Conservation (phyloP, 169 alveolate species). For the Eimeria praecox region DNA sequence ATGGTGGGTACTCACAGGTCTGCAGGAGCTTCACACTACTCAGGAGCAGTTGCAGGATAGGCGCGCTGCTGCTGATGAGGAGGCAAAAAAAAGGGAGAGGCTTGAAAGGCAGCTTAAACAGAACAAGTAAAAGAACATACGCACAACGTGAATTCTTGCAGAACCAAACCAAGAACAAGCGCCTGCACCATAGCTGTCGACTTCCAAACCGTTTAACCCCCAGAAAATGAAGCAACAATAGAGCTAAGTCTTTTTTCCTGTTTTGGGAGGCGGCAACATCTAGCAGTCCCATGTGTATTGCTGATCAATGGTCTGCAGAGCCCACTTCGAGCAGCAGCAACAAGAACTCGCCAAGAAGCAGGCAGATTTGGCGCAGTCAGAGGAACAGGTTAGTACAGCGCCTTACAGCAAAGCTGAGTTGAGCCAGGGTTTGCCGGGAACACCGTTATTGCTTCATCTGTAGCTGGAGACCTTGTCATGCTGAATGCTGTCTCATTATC, state of each 20-base stretch:
- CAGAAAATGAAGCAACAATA: not conserved
- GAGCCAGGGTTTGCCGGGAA: not conserved
- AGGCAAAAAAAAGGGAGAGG: conserved; percentile 87
- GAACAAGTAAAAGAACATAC: conserved; percentile 72
- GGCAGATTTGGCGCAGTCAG: conserved; percentile 71
- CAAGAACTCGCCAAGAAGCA: conserved; percentile 55
- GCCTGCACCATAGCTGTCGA: not conserved
- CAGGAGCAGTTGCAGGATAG: conserved; percentile 85
- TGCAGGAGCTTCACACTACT: conserved; percentile 84
- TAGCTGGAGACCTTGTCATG: not conserved
- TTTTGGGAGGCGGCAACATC: not conserved
- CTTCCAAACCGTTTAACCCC: not conserved
- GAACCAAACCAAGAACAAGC: not conserved
- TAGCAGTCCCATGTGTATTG: not conserved
- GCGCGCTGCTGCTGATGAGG: conserved; percentile 86
- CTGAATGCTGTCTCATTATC: not conserved
- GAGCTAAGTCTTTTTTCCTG: not conserved
- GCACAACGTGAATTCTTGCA: not conserved
- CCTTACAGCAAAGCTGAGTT: not conserved
- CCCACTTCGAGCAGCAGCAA: conserved; percentile 50
- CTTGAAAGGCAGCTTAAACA: conserved; percentile 86
- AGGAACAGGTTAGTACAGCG: conserved; percentile 32
- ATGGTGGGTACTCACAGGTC: conserved; percentile 22
- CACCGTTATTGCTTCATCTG: not conserved
- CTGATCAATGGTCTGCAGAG: conserved; percentile 9